Evolutionary conservation across 768 basidiomycete species (phyloP).

Genomic region (Lactifluus hygrophoroides): DNA sequence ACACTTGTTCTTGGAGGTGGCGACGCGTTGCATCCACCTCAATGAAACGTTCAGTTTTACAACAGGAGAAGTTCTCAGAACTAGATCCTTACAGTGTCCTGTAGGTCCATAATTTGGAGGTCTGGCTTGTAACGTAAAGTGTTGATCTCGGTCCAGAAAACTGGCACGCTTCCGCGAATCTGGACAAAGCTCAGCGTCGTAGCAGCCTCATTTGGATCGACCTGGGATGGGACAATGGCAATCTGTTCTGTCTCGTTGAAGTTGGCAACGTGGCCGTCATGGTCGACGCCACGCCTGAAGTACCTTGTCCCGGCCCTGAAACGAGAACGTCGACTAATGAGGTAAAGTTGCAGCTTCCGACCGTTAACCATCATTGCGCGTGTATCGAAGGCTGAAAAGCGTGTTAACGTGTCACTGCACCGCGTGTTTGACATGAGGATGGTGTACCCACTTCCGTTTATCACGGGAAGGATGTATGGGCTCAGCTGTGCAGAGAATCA

Average conservation of each 20-base stretch:
- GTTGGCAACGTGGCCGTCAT: conserved; percentile 86
- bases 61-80: conserved; percentile 1
- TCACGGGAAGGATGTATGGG: conserved; percentile 81
- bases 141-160: conserved; percentile 97
- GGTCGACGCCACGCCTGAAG: conserved; percentile 89
- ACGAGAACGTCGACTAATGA: conserved; percentile 90
- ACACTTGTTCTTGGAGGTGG: conserved; percentile 68
- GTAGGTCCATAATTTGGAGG: conserved; percentile 89
- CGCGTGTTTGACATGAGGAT: conserved; percentile 1
- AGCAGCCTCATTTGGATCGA: conserved; percentile 41
- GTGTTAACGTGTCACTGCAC: background rate
- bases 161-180: conserved; percentile 85
- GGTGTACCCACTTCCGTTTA: conserved; percentile 80
- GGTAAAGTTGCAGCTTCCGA: conserved; percentile 69
- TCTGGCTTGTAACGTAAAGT: conserved; percentile 95
- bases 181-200: conserved; percentile 83
- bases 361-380: conserved; percentile 68
- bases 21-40: conserved; percentile 61
- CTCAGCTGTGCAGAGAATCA: conserved; percentile 49
- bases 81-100: conserved; percentile 59
- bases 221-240: conserved; percentile 60
- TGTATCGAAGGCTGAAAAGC: conserved; percentile 69
- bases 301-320: conserved; percentile 95
- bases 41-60: conserved; percentile 9
- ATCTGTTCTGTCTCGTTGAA: conserved; percentile 99